Evolutionary conservation across 805 yeast species (phyloP), one percentile per base, ranked within the genome.

Genomic region (Kockiozyma suomiensis): DNA sequence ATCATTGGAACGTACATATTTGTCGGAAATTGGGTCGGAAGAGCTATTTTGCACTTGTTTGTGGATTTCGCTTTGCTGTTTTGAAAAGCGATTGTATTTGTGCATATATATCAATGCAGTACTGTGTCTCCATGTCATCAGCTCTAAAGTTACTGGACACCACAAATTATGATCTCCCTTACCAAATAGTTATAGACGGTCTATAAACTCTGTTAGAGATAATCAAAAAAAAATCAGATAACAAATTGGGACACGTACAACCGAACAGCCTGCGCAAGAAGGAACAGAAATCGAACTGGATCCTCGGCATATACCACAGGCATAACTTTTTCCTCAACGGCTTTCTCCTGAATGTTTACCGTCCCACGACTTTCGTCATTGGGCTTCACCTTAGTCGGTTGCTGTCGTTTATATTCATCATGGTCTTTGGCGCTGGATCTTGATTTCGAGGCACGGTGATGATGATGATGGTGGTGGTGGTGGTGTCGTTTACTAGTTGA

Each of bases 151-250:
- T n/a, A n/a, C n/a, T n/a, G n/a, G n/a, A n/a, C n/a, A n/a, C n/a
- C n/a, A n/a, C n/a, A 15, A 38, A 17, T 17, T 17, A 17, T 5
- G 6, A 7, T 5, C 13, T 5, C 5, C 6, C 38, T 3, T 54
- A 54, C 58, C 58, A 54, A 13, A 54, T 23, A 1, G 59, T 49
- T 6, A 48, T 38, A 7, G 54, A 23, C 42, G 59, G 54, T 21
- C 59, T 55, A 35, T 17, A 13, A 15, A 15, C 17, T 13, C n/a
- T n/a, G n/a, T n/a, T n/a, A n/a, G 5, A 8, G 19, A 25, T 4
- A 2, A 42, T 10, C 17, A 19, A 3, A 13, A 2, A 13, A 32
- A n/a, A 33, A 47, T 15, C 49, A 47, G 13, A 19, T n/a, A 15
- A 19, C 38, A 10, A 17, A 13, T 15, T 6, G 7, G 15, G 21